These are phyloP conservation scores for Geosmithia putterillii DNA, from an alignment of 2,329 filamentous ascomycete genomes.

Conservation along the genomic window DNA sequence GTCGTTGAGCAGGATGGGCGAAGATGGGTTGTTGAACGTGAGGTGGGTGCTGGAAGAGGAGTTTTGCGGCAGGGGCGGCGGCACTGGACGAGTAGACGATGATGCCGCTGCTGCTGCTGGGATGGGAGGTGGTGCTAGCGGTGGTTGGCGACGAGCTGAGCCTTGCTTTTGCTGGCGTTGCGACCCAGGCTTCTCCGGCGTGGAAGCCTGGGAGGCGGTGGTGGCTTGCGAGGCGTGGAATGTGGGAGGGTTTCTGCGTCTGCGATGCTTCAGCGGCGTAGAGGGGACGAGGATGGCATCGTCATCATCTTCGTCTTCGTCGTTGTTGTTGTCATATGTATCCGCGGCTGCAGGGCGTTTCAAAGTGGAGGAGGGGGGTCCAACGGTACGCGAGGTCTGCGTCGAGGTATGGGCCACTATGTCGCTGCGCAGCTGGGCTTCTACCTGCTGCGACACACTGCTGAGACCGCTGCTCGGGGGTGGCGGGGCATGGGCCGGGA, in stretches of 20 bases:
- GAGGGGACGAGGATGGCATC: conserved; percentile 19
- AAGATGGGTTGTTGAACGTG: conserved; percentile 10
- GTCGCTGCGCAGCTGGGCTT: conserved; percentile 36
- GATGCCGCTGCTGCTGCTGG: neutral
- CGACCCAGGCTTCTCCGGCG: conserved; percentile 11
- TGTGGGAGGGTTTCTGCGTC: neutral
- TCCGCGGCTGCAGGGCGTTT: neutral
- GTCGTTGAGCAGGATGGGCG: conserved; percentile 6
- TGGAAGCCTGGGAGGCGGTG: conserved; percentile 21
- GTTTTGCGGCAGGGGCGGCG: neutral
- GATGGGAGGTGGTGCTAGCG: neutral
- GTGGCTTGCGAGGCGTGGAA: conserved; percentile 22
- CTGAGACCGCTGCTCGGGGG: conserved; percentile 19
- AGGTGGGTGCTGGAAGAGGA: conserved; percentile 2
- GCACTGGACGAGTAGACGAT: neutral
- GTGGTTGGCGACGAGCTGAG: neutral
- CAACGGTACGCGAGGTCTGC: conserved; percentile 10
- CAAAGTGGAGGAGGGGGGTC: neutral
- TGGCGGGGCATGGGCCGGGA: neutral
- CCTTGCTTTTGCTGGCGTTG: neutral
- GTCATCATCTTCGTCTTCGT: conserved; percentile 4
- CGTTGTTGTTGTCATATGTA: conserved; percentile 10
- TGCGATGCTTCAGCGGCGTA: conserved; percentile 9
- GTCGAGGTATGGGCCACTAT: conserved; percentile 24
- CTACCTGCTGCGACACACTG: conserved; percentile 39